Percentiles rank a stretch among this genome's conserved stretches.
These are phyloP conservation scores for Glonium stellatum DNA, from an alignment of 495 filamentous ascomycete genomes.

Conservation along the genomic window DNA sequence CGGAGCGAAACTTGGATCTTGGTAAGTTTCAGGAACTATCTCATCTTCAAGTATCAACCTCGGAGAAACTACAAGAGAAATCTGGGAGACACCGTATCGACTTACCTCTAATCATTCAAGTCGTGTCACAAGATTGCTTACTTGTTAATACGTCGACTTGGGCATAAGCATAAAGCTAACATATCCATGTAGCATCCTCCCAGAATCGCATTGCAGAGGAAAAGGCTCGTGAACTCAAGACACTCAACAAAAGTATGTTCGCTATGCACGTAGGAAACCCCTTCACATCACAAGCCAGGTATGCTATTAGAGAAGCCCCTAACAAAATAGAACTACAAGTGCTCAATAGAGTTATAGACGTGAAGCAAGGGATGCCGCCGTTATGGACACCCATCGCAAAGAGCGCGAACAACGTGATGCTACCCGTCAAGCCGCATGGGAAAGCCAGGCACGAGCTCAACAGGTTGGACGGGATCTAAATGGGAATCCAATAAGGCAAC, in stretches of 20 bases:
- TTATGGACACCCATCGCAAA: conserved; percentile 51
- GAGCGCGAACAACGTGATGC: conserved; percentile 65
- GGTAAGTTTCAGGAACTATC: too few relatives aligned
- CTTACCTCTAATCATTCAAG: too few relatives aligned
- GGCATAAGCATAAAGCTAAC: too few relatives aligned
- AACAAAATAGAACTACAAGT: not conserved
- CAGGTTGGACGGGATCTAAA: conserved; percentile 49
- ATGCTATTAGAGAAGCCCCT: not conserved
- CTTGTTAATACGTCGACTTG: too few relatives aligned
- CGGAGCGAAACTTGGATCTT: conserved; percentile 66
- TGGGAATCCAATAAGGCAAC: conserved; percentile 21
- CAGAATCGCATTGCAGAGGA: conserved; percentile 68
- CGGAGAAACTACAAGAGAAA: too few relatives aligned
- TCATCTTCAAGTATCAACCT: too few relatives aligned
- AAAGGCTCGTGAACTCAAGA: conserved; percentile 68
- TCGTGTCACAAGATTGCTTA: too few relatives aligned
- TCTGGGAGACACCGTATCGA: too few relatives aligned
- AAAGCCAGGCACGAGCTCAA: conserved; percentile 52
- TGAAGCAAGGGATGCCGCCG: conserved; percentile 55
- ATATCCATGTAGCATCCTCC: conserved; percentile 40
- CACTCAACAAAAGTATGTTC: conserved; percentile 76
- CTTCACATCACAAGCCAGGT: not conserved
- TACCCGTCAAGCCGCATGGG: conserved; percentile 58
- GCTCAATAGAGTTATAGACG: conserved; percentile 13
- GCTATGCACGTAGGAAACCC: conserved; percentile 37